Percentiles rank a stretch among this genome's conserved stretches.
These are phyloP conservation scores for Kwoniella mangroviensis DNA, from an alignment of 768 basidiomycete species.

Conservation along the genomic window DNA sequence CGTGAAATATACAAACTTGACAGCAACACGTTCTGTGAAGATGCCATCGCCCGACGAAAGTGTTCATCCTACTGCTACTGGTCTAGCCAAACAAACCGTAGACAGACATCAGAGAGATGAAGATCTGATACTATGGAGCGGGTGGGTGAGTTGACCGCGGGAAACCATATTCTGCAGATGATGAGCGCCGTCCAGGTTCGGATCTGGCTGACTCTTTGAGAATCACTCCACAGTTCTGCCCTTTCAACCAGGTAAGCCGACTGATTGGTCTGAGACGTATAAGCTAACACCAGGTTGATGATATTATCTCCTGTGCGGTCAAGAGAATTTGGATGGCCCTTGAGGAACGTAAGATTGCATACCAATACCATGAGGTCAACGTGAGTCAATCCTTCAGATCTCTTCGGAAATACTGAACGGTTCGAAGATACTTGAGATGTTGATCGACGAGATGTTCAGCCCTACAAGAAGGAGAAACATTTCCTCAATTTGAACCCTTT, in stretches of 20 bases:
- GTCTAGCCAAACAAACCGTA: slow-evolving; percentile 63
- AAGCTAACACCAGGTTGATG: background rate
- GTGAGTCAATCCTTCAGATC: slow-evolving; percentile 11
- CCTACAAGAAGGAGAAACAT: slow-evolving; percentile 75
- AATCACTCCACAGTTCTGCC: slow-evolving; percentile 65
- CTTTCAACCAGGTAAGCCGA: slow-evolving; percentile 68
- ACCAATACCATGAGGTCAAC: slow-evolving; percentile 60
- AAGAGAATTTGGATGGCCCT: slow-evolving; percentile 73
- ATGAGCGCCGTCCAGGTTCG: background rate
- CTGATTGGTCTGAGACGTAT: background rate
- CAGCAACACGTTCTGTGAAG: background rate
- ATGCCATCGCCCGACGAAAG: slow-evolving; percentile 61
- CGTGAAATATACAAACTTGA: background rate
- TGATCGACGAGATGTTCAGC: slow-evolving; percentile 45
- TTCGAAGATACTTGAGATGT: too few relatives aligned
- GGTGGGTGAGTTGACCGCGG: slow-evolving; percentile 62
- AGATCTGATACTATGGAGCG: slow-evolving; percentile 69
- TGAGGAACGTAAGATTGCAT: slow-evolving; percentile 72
- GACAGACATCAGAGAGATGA: slow-evolving; percentile 64
- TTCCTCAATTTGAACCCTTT: slow-evolving; percentile 81
- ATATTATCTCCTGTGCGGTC: background rate
- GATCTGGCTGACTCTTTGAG: background rate
- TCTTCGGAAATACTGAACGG: background rate
- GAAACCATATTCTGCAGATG: too few relatives aligned
- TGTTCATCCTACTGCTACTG: slow-evolving; percentile 69